These are phyloP conservation scores for Kwoniella shivajii DNA, from an alignment of 1,284 basidiomycete genomes.

Conservation along the genomic window DNA sequence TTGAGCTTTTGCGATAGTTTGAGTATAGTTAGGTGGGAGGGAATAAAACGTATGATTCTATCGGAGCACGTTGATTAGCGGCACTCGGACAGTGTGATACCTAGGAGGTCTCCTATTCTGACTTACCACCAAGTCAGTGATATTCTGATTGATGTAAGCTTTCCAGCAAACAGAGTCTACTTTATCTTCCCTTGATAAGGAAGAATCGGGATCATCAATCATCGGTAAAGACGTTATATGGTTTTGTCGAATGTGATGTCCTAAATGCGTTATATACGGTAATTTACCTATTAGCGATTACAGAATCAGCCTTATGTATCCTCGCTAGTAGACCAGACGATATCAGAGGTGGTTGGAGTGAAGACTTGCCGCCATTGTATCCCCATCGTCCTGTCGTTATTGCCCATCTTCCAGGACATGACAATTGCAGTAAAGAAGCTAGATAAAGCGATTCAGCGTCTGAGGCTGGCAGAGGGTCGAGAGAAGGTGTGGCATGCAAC, in stretches of 20 bases:
- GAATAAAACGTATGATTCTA: constrained; percentile 52
- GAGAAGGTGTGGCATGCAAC: constrained; percentile 38
- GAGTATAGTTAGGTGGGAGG: constrained; percentile 45
- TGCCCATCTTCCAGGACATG: constrained; percentile 23
- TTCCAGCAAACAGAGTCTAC: constrained; percentile 42
- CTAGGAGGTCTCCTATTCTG: not conserved
- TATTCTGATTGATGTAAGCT: constrained; percentile 44
- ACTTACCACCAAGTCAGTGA: constrained; percentile 48
- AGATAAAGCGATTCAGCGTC: constrained; percentile 41
- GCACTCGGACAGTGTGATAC: not conserved
- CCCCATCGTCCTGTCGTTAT: constrained; percentile 33
- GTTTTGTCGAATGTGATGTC: constrained; percentile 16
- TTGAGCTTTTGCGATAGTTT: constrained; percentile 36
- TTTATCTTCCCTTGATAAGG: constrained; percentile 25
- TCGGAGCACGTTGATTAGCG: not conserved
- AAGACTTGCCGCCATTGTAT: constrained; percentile 29
- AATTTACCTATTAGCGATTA: constrained; percentile 25
- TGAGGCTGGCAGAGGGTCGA: constrained; percentile 35
- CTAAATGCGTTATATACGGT: constrained; percentile 39
- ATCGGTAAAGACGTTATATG: constrained; percentile 32
- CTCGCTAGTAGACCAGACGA: not conserved
- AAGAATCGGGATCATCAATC: constrained; percentile 33
- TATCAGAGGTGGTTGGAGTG: not conserved
- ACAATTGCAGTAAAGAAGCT: constrained; percentile 30
- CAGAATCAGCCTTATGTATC: not conserved